phyloP scores from a whole-genome alignment of 208 protist species.

The Trypanosomatidae sp. region DNA sequence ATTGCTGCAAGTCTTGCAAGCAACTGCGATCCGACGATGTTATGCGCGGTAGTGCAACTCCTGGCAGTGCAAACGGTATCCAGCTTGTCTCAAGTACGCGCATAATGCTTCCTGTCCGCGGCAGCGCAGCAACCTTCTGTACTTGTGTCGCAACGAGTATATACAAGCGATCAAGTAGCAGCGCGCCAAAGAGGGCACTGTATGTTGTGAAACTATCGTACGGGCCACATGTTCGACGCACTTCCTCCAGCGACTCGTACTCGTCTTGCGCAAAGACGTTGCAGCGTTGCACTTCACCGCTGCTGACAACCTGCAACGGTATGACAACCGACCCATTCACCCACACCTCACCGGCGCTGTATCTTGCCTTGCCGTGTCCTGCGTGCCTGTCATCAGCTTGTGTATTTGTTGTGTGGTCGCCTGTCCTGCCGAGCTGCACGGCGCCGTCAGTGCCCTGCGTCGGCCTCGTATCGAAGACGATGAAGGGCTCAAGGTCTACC shows the following conservation, averaged over 20 bases:
- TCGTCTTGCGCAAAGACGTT: conserved; percentile 26
- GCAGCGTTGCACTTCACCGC: conserved; percentile 41
- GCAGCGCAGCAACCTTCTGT: conserved; percentile 18
- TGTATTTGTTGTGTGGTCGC: background rate
- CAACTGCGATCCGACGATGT: conserved; percentile 28
- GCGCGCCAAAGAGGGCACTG: conserved; percentile 52
- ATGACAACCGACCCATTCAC: conserved; percentile 16
- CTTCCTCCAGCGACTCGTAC: conserved; percentile 41
- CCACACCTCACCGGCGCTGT: conserved; percentile 11
- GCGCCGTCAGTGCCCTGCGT: background rate
- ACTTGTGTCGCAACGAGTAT: conserved; percentile 56
- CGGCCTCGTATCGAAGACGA: conserved; percentile 46
- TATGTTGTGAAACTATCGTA: conserved; percentile 50
- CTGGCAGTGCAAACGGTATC: conserved; percentile 56
- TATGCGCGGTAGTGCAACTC: conserved; percentile 28
- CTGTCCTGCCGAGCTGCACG: background rate
- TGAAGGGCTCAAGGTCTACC: conserved; percentile 31
- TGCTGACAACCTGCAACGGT: conserved; percentile 27
- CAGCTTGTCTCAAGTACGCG: conserved; percentile 54
- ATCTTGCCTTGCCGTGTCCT: conserved; percentile 8
- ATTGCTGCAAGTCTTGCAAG: conserved; percentile 57
- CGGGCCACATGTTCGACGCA: conserved; percentile 30
- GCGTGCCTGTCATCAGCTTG: too few species aligned
- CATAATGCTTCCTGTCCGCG: conserved; percentile 33
- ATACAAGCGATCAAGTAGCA: conserved; percentile 63